phyloP scores from a whole-genome alignment of 2,329 filamentous ascomycete species.

The Torrubiellomyces zombiae region DNA sequence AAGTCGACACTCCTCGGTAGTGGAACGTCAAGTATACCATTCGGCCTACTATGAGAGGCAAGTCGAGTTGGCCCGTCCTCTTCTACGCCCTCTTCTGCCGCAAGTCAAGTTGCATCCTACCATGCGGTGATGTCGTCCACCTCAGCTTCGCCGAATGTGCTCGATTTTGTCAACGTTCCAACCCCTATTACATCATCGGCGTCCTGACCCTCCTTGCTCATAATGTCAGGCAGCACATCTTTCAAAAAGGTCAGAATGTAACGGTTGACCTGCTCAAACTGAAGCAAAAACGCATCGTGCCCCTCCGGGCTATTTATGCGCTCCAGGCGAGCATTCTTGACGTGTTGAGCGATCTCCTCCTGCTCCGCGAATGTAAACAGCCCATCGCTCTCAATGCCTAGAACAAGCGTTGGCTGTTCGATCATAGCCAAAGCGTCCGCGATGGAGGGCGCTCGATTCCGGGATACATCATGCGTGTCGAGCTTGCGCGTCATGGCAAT shows the following conservation, averaged over 20 bases:
- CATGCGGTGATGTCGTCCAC: constrained; percentile 93
- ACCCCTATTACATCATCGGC: constrained; percentile 33
- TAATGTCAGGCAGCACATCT: constrained; percentile 74
- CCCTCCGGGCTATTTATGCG: constrained; percentile 90
- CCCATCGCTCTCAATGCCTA: constrained; percentile 90
- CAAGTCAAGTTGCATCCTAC: too few relatives aligned
- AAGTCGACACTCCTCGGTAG: too few relatives aligned
- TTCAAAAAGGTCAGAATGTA: constrained; percentile 74
- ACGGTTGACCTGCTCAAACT: constrained; percentile 92
- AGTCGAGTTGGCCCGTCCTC: too few relatives aligned
- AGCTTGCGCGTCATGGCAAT: constrained; percentile 97
- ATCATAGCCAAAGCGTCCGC: constrained; percentile 65
- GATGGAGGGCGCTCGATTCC: constrained; percentile 52
- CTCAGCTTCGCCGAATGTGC: constrained; percentile 89
- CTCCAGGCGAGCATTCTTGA: constrained; percentile 61
- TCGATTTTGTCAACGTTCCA: constrained; percentile 61
- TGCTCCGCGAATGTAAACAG: constrained; percentile 97
- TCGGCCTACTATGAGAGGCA: too few relatives aligned
- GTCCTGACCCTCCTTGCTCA: constrained; percentile 45
- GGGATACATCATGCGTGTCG: constrained; percentile 88
- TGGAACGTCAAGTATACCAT: too few relatives aligned
- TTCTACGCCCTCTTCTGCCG: too few relatives aligned
- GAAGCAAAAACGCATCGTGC: constrained; percentile 87
- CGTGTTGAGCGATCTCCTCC: constrained; percentile 70
- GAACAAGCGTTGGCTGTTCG: constrained; percentile 73